Percentiles rank a stretch among this genome's conserved stretches.
These are phyloP conservation scores for Phialocephala sp. DNA, from an alignment of 2,329 filamentous ascomycete genomes.

Conservation along the genomic window DNA sequence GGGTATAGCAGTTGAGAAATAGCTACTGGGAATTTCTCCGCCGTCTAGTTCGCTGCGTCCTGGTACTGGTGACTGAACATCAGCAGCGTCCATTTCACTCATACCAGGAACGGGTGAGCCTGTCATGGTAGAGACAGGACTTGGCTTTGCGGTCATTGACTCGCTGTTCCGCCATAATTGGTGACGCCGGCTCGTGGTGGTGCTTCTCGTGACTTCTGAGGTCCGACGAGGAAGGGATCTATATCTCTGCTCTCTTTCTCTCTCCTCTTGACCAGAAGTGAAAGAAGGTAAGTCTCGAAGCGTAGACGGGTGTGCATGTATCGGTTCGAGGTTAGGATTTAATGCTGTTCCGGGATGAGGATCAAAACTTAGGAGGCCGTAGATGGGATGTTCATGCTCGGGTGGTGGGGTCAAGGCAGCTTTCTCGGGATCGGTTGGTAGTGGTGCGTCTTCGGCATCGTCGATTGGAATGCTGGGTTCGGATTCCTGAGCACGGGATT, in stretches of 20 bases:
- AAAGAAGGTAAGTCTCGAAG: slow-evolving; percentile 15
- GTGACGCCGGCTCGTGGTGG: not conserved
- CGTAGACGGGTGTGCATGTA: not conserved
- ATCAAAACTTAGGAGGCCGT: slow-evolving; percentile 15
- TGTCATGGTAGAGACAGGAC: not conserved
- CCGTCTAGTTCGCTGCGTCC: slow-evolving; percentile 14
- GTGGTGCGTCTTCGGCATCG: not conserved
- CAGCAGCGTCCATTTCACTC: not conserved
- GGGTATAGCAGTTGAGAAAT: not conserved
- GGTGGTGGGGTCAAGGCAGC: slow-evolving; percentile 24
- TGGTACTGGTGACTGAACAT: not conserved
- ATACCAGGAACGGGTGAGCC: slow-evolving; percentile 25
- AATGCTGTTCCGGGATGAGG: slow-evolving; percentile 20
- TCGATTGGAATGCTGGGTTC: not conserved
- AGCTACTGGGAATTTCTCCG: not conserved
- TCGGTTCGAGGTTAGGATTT: slow-evolving; percentile 15
- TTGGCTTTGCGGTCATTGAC: not conserved
- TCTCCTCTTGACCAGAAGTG: not conserved
- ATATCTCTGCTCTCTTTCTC: not conserved
- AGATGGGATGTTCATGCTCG: slow-evolving; percentile 30
- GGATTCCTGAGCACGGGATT: not conserved
- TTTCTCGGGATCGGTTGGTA: slow-evolving; percentile 27
- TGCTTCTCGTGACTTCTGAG: not conserved
- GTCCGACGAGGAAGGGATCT: not conserved
- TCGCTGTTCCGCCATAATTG: not conserved